phyloP scores from a whole-genome alignment of 371 early-diverging fungal species.

The Apophysomyces trapeziformis region DNA sequence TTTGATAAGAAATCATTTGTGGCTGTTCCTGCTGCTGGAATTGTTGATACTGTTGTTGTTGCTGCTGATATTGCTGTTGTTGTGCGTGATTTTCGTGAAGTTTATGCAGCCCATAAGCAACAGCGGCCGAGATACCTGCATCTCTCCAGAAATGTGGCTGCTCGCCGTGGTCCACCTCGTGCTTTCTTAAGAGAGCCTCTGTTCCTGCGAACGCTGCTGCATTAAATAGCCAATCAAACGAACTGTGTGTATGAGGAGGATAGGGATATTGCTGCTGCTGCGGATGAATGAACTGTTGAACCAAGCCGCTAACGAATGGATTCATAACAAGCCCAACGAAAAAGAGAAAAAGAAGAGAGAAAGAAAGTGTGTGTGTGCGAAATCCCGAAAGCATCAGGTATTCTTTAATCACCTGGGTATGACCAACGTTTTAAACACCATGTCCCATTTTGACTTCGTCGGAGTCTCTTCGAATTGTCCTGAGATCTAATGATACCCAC shows the following conservation, averaged over 20 bases:
- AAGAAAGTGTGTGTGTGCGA: neutral
- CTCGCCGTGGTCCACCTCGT: slow-evolving; percentile 9
- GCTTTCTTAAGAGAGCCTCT: slow-evolving; percentile 4
- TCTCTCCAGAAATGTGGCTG: slow-evolving; percentile 14
- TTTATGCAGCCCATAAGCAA: slow-evolving; percentile 12
- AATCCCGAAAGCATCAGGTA: neutral
- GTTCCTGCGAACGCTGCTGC: slow-evolving; percentile 16
- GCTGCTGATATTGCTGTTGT: slow-evolving; percentile 10
- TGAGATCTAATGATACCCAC: too few species aligned
- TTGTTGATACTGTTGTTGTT: neutral
- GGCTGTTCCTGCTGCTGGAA: slow-evolving; percentile 13
- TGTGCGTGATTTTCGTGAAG: neutral
- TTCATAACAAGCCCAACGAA: neutral
- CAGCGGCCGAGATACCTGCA: slow-evolving; percentile 10
- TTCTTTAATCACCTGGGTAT: neutral
- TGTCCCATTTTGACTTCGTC: too few species aligned
- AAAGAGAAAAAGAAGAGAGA: neutral
- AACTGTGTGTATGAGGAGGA: neutral
- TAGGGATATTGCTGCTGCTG: slow-evolving; percentile 3
- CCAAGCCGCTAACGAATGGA: neutral
- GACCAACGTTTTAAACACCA: neutral
- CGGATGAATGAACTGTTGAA: slow-evolving; percentile 9
- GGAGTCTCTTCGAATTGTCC: too few species aligned
- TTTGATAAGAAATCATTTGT: neutral
- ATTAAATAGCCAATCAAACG: slow-evolving; percentile 9